These are phyloP conservation scores for Puccinia novopanici DNA, from an alignment of 1,284 basidiomycete species.

Conservation along the genomic window DNA sequence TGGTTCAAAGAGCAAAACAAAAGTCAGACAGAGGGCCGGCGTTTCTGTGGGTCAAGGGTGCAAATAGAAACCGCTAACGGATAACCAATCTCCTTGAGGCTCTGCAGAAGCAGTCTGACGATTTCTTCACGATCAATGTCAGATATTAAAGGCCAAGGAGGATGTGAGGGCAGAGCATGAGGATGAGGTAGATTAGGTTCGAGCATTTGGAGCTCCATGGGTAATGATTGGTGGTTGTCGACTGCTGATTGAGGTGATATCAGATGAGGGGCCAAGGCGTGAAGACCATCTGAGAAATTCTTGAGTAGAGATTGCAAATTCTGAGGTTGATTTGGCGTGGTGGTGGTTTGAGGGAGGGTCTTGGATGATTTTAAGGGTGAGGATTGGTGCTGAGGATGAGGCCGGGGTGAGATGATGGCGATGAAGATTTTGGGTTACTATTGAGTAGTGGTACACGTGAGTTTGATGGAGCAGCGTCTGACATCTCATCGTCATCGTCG, in stretches of 20 bases:
- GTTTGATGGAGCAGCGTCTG: not conserved
- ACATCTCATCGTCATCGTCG: not conserved
- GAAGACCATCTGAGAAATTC: slow-evolving; percentile 22
- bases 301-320: slow-evolving; percentile 17
- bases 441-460: not conserved
- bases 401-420: not conserved
- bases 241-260: not conserved
- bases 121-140: slow-evolving; percentile 82
- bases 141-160: slow-evolving; percentile 51
- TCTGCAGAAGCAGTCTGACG: slow-evolving; percentile 85
- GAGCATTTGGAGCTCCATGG: not conserved
- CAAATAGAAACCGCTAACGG: slow-evolving; percentile 66
- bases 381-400: not conserved
- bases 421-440: not conserved
- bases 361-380: not conserved
- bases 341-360: not conserved
- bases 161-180: slow-evolving; percentile 10
- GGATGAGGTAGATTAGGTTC: not conserved
- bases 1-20: not conserved
- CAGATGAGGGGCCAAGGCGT: slow-evolving; percentile 2
- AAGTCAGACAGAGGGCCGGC: not conserved
- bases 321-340: not conserved
- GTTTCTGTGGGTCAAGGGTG: not conserved
- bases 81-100: slow-evolving; percentile 87
- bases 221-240: not conserved